Evolutionary conservation across 1,284 basidiomycete species (phyloP), one percentile per base, ranked within the genome.

Genomic region (Singerocomus inundabilis): DNA sequence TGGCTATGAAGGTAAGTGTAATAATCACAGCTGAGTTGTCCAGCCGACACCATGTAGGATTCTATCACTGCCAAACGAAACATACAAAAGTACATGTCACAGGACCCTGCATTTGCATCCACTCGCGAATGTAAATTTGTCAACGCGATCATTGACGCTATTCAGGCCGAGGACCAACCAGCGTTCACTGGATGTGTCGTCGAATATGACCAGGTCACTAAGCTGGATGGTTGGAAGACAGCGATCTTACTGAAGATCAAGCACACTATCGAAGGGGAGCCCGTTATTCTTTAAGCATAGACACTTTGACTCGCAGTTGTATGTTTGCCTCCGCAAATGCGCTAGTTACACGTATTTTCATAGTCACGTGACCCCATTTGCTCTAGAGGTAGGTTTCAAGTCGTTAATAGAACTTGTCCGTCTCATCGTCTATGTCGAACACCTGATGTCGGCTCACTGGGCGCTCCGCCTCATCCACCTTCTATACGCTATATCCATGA

Each of bases 161-260:
- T 92, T 37, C 91, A 94, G 54, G 77, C 77, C 30, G 89, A 86
- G 5, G 93, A 98, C 62, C 68, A 77, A 21, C 88, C 93, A 61
- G 72, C 75, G 12, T 97, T 89, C 69, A 91, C 90, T 6, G 82
- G 71, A n/a, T 82, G 82, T 15, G 84, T 94, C 16, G 81, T 81
- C 43, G 90, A 93, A 65, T 97, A 84, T 66, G 93, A 96, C 69
- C 84, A 92, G 63, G 81, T 96, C 52, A 88, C 83, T 36, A 93
- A 91, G 71, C 72, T 98, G 62, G 94, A 98, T 70, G 90, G 89
- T 70, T 97, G 93, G 93, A 97, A 97, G 80, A 97, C 93, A 33
- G 77, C 71, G 31, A 86, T 98, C 45, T 68, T 98, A 59, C 73
- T 97, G 61, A 88, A 88, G 72, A 85, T 97, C 69, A 98, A 97